These are phyloP conservation scores for Erythrobasidium yunnanense DNA, from an alignment of 768 basidiomycete species.

Conservation along the genomic window DNA sequence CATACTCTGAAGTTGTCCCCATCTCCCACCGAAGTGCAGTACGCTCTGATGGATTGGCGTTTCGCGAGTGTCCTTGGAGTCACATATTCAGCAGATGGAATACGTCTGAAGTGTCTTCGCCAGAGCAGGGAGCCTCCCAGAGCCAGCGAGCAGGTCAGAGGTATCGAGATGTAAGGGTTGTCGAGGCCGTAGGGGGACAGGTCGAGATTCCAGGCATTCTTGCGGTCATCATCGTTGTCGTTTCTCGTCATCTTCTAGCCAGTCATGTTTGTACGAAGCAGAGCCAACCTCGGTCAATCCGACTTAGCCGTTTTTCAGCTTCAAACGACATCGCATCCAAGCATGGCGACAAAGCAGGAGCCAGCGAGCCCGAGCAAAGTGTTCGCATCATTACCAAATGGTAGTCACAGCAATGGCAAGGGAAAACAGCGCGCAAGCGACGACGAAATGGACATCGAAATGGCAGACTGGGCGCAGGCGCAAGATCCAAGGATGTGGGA, in stretches of 20 bases:
- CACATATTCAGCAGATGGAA: slow-evolving; percentile 59
- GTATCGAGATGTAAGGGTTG: slow-evolving; percentile 19
- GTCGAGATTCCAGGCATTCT: neutral
- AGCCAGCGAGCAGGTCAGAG: slow-evolving; percentile 3
- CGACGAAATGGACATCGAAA: slow-evolving; percentile 7
- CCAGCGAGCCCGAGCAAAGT: neutral
- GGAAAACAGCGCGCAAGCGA: neutral
- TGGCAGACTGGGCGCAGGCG: slow-evolving; percentile 25
- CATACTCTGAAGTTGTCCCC: slow-evolving; percentile 78
- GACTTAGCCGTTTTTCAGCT: neutral
- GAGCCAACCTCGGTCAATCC: neutral
- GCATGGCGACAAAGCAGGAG: slow-evolving; percentile 1
- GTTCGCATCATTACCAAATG: neutral
- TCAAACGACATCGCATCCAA: neutral
- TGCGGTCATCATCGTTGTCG: neutral
- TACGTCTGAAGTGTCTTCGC: slow-evolving; percentile 51
- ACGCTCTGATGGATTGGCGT: slow-evolving; percentile 61
- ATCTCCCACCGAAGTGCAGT: slow-evolving; percentile 78
- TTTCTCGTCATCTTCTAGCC: neutral
- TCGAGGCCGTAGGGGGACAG: neutral
- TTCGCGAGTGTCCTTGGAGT: slow-evolving; percentile 52
- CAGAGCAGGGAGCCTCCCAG: slow-evolving; percentile 40
- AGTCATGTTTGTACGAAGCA: too few relatives aligned
- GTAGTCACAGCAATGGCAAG: slow-evolving; percentile 14
- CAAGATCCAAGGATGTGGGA: slow-evolving; percentile 11